A percentile compares a stretch with the other conserved stretches of the same genome.
phyloP scores from a whole-genome alignment of 1,139 yeast species.

The Debaryomycetaceae sp. region DNA sequence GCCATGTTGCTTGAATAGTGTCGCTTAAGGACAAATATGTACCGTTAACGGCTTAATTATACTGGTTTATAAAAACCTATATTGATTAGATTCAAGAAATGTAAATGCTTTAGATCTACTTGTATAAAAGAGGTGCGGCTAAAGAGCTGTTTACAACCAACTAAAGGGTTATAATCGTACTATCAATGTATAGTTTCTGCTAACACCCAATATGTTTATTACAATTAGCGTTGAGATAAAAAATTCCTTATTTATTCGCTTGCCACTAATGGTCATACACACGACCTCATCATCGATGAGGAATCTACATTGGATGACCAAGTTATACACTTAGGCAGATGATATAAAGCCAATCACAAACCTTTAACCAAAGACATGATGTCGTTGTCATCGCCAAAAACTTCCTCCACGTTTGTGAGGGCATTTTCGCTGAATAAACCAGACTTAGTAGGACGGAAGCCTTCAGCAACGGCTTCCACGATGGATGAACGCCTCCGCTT shows the following conservation, averaged over 20 bases:
- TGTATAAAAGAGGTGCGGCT: not conserved
- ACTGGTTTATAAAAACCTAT: not conserved
- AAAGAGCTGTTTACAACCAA: not conserved
- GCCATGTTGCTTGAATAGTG: slow-evolving; percentile 3
- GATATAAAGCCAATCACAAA: slow-evolving; percentile 16
- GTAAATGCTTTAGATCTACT: not conserved
- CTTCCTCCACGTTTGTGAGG: slow-evolving; percentile 66
- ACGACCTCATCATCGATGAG: slow-evolving; percentile 1
- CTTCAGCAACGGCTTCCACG: slow-evolving; percentile 74
- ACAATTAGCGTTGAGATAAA: no score
- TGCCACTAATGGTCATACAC: slow-evolving; percentile 1
- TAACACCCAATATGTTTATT: not conserved
- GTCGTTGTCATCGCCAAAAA: slow-evolving; percentile 45
- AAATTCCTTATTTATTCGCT: no score
- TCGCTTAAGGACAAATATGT: not conserved
- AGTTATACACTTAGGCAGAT: not conserved
- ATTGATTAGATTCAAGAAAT: not conserved
- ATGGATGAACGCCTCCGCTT: slow-evolving; percentile 56
- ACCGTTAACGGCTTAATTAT: not conserved
- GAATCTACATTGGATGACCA: not conserved
- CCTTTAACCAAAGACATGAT: slow-evolving; percentile 47
- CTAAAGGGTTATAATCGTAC: not conserved
- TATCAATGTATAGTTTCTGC: not conserved
- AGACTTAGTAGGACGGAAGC: slow-evolving; percentile 66
- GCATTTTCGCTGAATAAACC: slow-evolving; percentile 75